These are phyloP conservation scores for Ogataea nakhonphanomensis DNA, from an alignment of 805 yeast species.

Conservation along the genomic window DNA sequence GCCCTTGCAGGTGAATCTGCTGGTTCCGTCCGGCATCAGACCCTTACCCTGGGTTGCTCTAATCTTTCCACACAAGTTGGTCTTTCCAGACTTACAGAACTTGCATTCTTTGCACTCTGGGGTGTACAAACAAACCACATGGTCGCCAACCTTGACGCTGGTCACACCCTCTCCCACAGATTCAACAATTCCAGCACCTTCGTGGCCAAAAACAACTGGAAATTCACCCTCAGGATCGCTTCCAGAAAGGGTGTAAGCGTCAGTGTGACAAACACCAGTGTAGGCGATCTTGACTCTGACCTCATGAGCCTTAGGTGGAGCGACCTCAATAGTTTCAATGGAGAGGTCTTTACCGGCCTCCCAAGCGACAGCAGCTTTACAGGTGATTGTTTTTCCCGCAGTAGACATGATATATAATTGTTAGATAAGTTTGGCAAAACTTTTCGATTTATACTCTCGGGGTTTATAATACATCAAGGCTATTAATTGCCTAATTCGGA, in stretches of 20 bases:
- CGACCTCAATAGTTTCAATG: slow-evolving; percentile 85
- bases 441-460: neutral
- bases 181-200: slow-evolving; percentile 97
- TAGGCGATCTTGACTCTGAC: slow-evolving; percentile 84
- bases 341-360: slow-evolving; percentile 74
- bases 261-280: slow-evolving; percentile 98
- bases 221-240: slow-evolving; percentile 94
- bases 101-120: slow-evolving; percentile 96
- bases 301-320: slow-evolving; percentile 95
- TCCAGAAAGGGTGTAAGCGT: slow-evolving; percentile 94
- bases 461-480: slow-evolving; percentile 14
- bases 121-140: slow-evolving; percentile 90
- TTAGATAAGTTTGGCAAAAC: neutral
- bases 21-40: slow-evolving; percentile 97
- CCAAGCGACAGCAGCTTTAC: slow-evolving; percentile 98
- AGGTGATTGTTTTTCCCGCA: slow-evolving; percentile 51
- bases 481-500: slow-evolving; percentile 16
- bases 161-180: slow-evolving; percentile 93
- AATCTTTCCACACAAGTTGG: slow-evolving; percentile 92
- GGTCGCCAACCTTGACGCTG: slow-evolving; percentile 87
- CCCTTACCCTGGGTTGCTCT: slow-evolving; percentile 98
- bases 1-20: slow-evolving; percentile 85
- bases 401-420: slow-evolving; percentile 26
- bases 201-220: slow-evolving; percentile 94
- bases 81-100: slow-evolving; percentile 91